Conservation (phyloP, 83 land plant species). For the Isoetes engelmannii region DNA sequence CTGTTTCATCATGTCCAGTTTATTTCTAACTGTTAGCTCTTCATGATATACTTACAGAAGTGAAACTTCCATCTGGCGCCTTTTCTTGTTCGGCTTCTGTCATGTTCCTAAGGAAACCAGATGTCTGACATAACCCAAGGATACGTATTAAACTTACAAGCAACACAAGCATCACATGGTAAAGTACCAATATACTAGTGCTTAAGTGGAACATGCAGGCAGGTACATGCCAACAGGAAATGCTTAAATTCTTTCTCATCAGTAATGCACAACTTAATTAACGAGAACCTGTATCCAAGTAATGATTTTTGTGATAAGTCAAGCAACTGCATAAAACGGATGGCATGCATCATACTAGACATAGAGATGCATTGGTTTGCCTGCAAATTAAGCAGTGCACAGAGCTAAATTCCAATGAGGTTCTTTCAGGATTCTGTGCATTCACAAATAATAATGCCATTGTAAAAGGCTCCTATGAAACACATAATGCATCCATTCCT, state of each 20-base stretch:
- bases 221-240: not conserved
- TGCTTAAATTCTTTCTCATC: not conserved
- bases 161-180: not conserved
- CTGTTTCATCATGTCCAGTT: too few relatives aligned
- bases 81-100: conserved; percentile 37
- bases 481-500: too few relatives aligned
- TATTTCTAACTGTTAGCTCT: too few relatives aligned
- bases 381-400: not conserved
- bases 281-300: not conserved
- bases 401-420: not conserved
- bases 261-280: not conserved
- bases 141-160: not conserved
- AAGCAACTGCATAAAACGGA: too few relatives aligned
- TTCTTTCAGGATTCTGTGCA: not conserved
- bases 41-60: conserved; percentile 31
- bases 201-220: not conserved
- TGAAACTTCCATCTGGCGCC: conserved; percentile 69
- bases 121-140: conserved; percentile 25
- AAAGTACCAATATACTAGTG: not conserved
- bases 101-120: conserved; percentile 43
- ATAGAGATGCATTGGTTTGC: not conserved
- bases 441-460: not conserved
- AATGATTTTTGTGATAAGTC: too few relatives aligned
- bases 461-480: not conserved
- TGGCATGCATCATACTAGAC: not conserved